Conservation (phyloP, 257 asterid genomes). For the Petunia secreta region DNA sequence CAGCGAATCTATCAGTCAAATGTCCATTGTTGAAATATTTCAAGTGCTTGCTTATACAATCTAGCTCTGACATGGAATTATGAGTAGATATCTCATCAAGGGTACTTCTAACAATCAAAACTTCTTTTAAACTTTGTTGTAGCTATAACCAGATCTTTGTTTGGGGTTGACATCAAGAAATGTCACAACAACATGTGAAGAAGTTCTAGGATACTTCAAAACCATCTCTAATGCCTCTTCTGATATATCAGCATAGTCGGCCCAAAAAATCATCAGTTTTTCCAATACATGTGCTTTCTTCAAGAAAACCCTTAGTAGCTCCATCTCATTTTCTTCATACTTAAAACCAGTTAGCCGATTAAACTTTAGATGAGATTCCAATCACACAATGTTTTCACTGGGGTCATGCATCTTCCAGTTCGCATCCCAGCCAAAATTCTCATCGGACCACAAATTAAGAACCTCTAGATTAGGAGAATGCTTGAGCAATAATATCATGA, state of each 20-base stretch:
- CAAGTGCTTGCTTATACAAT: neutral
- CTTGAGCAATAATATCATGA: constrained; percentile 21
- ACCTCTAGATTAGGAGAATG: constrained; percentile 25
- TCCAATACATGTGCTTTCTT: constrained; percentile 10
- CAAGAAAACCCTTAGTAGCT: constrained; percentile 19
- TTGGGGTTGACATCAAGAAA: neutral
- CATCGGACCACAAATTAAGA: neutral
- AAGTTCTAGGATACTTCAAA: neutral
- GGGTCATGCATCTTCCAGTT: neutral
- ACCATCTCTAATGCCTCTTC: neutral
- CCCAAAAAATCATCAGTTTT: neutral
- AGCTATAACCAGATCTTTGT: neutral
- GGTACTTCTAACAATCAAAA: neutral
- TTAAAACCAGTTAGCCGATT: constrained; percentile 1
- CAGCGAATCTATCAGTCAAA: no score
- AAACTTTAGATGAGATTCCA: constrained; percentile 14
- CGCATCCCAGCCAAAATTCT: neutral
- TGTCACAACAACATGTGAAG: neutral
- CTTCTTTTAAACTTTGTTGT: neutral
- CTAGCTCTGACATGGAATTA: neutral
- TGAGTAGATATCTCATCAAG: neutral
- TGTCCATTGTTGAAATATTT: neutral
- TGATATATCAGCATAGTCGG: neutral
- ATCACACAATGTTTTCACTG: neutral
- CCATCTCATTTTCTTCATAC: constrained; percentile 10